Evolutionary conservation across 208 protist genomes (phyloP).

Genomic region (Acanthamoeba healyi): DNA sequence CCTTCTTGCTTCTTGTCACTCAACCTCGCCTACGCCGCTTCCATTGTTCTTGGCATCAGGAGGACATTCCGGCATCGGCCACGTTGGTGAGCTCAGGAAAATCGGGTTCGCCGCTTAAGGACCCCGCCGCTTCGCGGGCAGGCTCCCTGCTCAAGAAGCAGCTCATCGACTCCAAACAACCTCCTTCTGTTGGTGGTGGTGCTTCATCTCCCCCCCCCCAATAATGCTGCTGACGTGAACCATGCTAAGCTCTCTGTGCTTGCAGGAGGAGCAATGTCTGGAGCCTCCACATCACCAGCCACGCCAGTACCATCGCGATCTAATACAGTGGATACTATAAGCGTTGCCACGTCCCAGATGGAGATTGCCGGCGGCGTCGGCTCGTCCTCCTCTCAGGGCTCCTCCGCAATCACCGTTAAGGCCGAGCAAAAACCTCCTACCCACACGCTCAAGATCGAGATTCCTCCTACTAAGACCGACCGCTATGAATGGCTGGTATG

Average conservation of each 20-base stretch:
- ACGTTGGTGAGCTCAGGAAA: background rate
- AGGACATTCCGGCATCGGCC: background rate
- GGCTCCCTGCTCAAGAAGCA: conserved; percentile 12
- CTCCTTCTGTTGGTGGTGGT: no score
- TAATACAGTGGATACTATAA: background rate
- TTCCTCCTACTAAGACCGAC: conserved; percentile 78
- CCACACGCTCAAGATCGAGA: conserved; percentile 83
- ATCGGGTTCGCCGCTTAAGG: background rate
- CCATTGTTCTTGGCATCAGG: no score
- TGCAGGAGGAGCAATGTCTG: background rate
- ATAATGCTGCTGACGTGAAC: no score
- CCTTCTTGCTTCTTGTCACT: no score
- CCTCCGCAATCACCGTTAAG: no score
- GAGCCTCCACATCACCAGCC: background rate
- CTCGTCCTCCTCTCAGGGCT: background rate
- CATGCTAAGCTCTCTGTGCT: no score
- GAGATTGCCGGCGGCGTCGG: background rate
- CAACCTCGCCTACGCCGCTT: no score
- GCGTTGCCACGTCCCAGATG: background rate
- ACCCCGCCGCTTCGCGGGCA: background rate
- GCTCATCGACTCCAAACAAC: background rate
- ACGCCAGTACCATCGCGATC: background rate
- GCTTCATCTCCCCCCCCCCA: no score
- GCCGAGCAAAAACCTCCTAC: conserved; percentile 56
- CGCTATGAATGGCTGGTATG: conserved; percentile 82